A percentile compares a stretch with the other conserved stretches of the same genome.
Conservation (phyloP, 75 land plant species). For the Pinus taeda region DNA sequence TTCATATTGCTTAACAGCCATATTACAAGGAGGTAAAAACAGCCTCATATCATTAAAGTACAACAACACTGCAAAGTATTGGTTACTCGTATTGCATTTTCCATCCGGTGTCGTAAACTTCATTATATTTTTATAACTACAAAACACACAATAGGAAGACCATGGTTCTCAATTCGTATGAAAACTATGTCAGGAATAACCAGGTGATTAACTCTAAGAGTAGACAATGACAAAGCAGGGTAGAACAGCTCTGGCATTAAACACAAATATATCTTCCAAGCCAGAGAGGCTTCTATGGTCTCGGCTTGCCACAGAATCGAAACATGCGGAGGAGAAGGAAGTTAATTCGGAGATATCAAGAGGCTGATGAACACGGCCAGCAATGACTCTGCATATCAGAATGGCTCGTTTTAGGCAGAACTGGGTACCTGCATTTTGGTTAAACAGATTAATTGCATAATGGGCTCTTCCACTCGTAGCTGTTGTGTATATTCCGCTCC, state of each 20-base stretch:
- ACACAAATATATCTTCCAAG: background rate
- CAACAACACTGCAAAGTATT: too few relatives aligned
- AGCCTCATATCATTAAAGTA: too few relatives aligned
- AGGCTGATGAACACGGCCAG: conserved; percentile 51
- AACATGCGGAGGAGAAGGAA: background rate
- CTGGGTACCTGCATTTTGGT: background rate
- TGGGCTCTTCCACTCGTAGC: conserved; percentile 81
- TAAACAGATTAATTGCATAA: conserved; percentile 32
- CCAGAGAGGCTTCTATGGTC: background rate
- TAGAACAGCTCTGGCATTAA: background rate
- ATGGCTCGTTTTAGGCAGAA: conserved; percentile 46
- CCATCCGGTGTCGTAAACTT: too few relatives aligned
- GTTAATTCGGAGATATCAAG: background rate
- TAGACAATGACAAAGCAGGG: background rate
- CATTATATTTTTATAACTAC: too few relatives aligned
- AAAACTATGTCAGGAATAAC: too few relatives aligned
- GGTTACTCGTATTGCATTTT: too few relatives aligned
- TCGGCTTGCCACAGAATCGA: conserved; percentile 5
- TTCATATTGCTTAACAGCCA: too few relatives aligned
- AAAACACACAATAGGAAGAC: too few relatives aligned
- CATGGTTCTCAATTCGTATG: too few relatives aligned
- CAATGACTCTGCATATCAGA: conserved; percentile 82
- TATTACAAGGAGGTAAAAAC: too few relatives aligned
- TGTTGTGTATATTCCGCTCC: conserved; percentile 73
- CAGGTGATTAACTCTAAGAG: background rate